These are phyloP conservation scores for Alternaria triticina DNA, from an alignment of 2,329 filamentous ascomycete genomes.

Conservation along the genomic window DNA sequence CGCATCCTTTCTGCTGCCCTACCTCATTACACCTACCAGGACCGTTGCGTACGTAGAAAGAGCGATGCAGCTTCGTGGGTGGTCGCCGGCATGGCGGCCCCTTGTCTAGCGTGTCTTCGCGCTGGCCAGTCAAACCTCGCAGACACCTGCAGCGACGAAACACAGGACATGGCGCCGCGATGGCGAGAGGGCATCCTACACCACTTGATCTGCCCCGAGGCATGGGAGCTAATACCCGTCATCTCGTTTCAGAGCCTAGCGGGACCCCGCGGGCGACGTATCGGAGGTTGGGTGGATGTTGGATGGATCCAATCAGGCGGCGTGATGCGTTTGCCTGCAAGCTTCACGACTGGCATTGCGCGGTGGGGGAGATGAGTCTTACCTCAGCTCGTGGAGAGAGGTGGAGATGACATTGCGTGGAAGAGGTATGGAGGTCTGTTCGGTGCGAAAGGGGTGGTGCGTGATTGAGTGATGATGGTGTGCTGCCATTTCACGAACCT, in stretches of 20 bases:
- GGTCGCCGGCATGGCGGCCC: slow-evolving; percentile 32
- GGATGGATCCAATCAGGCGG: slow-evolving; percentile 31
- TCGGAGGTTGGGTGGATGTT: slow-evolving; percentile 3
- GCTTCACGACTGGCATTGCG: slow-evolving; percentile 23
- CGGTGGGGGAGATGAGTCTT: slow-evolving; percentile 14
- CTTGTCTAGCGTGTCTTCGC: slow-evolving; percentile 24
- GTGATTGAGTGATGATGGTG: not conserved
- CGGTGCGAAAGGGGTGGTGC: not conserved
- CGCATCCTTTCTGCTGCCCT: slow-evolving; percentile 13
- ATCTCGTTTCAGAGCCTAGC: slow-evolving; percentile 32
- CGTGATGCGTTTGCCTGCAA: slow-evolving; percentile 23
- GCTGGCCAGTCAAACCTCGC: slow-evolving; percentile 31
- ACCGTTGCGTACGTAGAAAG: slow-evolving; percentile 24
- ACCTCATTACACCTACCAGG: slow-evolving; percentile 29
- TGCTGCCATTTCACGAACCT: not conserved
- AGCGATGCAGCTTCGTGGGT: slow-evolving; percentile 37
- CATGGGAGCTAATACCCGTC: slow-evolving; percentile 29
- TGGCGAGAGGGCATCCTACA: slow-evolving; percentile 18
- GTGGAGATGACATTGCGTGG: not conserved
- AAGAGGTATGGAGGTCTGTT: not conserved
- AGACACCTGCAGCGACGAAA: slow-evolving; percentile 12
- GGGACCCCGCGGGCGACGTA: slow-evolving; percentile 11
- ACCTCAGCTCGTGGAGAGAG: slow-evolving; percentile 15
- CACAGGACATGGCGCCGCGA: slow-evolving; percentile 21
- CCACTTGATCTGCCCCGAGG: slow-evolving; percentile 24